Conservation (phyloP, 257 asterid genomes). For the Scutellaria baicalensis region DNA sequence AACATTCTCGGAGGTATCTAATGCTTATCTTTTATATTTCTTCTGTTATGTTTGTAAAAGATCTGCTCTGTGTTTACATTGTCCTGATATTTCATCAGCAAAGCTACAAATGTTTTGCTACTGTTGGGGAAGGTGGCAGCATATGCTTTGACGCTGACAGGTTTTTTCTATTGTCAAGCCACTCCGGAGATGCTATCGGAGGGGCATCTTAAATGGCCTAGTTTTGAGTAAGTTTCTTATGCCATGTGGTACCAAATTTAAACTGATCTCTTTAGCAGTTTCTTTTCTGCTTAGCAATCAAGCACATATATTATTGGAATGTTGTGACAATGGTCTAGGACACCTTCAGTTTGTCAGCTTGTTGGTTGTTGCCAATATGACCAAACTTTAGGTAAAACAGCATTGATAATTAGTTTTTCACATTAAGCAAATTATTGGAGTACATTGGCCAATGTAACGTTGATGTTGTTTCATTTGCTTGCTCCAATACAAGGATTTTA, state of each 20-base stretch:
- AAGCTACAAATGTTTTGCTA: conserved; percentile 71
- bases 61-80: conserved; percentile 20
- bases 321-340: neutral
- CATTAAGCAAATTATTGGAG: neutral
- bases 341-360: conserved; percentile 4
- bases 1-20: conserved; percentile 84
- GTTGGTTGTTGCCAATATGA: conserved; percentile 8
- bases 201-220: conserved; percentile 46
- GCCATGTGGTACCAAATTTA: neutral
- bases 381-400: neutral
- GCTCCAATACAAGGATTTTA: neutral
- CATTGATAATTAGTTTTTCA: neutral
- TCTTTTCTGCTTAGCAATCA: conserved; percentile 2
- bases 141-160: conserved; percentile 83
- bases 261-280: conserved; percentile 5
- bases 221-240: conserved; percentile 51
- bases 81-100: conserved; percentile 44
- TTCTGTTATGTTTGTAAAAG: conserved; percentile 7
- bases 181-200: conserved; percentile 42
- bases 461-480: neutral
- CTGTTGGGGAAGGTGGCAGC: conserved; percentile 90
- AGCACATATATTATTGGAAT: neutral
- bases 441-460: neutral
- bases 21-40: conserved; percentile 3
- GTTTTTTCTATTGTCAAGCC: conserved; percentile 78